Percentiles rank a stretch among this genome's conserved stretches.
Conservation (phyloP, 176 grass and related monocot species). For the Melocanna baccifera region DNA sequence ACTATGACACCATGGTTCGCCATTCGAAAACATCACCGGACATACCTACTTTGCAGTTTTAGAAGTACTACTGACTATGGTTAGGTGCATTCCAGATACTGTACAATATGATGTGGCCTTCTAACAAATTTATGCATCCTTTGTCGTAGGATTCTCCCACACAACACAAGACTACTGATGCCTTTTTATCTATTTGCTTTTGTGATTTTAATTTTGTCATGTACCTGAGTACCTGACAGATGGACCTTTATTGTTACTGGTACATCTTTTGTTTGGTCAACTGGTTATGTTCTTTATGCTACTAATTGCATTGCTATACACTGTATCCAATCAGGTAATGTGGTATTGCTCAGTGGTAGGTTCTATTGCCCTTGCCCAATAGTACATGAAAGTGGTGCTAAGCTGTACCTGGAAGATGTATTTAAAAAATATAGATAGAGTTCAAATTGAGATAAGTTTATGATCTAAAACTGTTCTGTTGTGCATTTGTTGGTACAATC, state of each 20-base stretch:
- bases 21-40: background rate
- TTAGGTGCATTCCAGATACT: background rate
- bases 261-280: slow-evolving; percentile 22
- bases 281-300: background rate
- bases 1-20: background rate
- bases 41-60: background rate
- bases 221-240: background rate
- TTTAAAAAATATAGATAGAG: background rate
- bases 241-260: background rate
- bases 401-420: background rate
- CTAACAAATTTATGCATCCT: background rate
- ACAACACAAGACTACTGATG: background rate
- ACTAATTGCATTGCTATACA: background rate
- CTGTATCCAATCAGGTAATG: background rate
- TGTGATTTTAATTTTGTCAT: background rate
- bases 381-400: background rate
- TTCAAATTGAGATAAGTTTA: background rate
- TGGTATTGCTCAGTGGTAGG: background rate
- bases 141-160: background rate
- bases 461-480: background rate
- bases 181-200: background rate
- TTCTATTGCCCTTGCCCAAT: background rate
- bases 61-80: background rate
- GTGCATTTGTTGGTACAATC: background rate
- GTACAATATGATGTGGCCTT: background rate